A percentile compares a stretch with the other conserved stretches of the same genome.
Conservation (phyloP, 164 flowering plant species). For the Tetrastigma voinierianum region DNA sequence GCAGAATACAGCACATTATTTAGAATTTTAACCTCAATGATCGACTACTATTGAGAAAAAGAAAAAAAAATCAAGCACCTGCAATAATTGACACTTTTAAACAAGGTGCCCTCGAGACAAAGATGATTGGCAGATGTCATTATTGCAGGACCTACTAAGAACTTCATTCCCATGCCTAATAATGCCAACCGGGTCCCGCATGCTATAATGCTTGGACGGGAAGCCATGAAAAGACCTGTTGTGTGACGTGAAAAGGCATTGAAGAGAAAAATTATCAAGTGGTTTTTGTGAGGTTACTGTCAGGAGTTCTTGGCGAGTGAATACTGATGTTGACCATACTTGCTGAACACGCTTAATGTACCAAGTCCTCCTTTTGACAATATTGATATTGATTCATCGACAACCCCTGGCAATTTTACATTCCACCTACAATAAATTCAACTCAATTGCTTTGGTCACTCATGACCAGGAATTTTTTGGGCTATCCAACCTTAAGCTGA, state of each 20-base stretch:
- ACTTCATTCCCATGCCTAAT: constrained; percentile 55
- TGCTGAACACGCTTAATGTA: constrained; percentile 95
- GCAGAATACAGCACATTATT: constrained; percentile 14
- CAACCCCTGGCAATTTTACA: constrained; percentile 50
- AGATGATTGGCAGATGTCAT: constrained; percentile 55
- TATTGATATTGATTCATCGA: constrained; percentile 55
- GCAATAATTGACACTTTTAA: constrained; percentile 66
- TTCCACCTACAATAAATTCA: constrained; percentile 50
- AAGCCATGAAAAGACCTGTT: constrained; percentile 83
- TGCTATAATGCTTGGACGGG: constrained; percentile 52
- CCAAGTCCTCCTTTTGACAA: constrained; percentile 83
- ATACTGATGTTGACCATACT: constrained; percentile 29
- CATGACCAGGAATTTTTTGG: neutral
- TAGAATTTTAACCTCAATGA: neutral
- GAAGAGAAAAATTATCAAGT: no score
- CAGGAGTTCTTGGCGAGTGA: no score
- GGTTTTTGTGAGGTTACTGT: no score
- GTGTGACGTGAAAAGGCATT: neutral
- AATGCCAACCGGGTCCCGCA: constrained; percentile 50
- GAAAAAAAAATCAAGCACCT: constrained; percentile 36
- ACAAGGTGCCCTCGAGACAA: constrained; percentile 44
- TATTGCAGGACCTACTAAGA: constrained; percentile 59
- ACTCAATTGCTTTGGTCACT: constrained; percentile 1
- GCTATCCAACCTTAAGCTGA: neutral
- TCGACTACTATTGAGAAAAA: neutral